Conservation (phyloP, 2,329 filamentous ascomycete genomes). For the Ophiostoma pallidulum region DNA sequence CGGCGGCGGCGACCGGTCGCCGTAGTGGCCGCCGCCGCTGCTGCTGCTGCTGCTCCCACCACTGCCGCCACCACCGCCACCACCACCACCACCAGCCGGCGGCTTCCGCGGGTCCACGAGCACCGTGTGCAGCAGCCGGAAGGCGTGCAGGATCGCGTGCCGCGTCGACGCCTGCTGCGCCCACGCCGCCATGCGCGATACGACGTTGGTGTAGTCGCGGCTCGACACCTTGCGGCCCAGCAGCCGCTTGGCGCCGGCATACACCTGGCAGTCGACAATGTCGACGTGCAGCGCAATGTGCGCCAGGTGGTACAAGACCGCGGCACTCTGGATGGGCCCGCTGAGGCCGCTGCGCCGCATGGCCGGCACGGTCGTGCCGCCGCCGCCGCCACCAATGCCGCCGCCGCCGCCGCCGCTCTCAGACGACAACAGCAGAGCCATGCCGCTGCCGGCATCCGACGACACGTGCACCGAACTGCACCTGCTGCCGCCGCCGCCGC, state of each 20-base stretch:
- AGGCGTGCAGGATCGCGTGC: slow-evolving; percentile 75
- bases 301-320: slow-evolving; percentile 74
- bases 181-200: slow-evolving; percentile 71
- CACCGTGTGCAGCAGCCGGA: slow-evolving; percentile 70
- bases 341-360: slow-evolving; percentile 41
- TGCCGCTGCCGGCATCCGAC: neutral
- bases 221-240: slow-evolving; percentile 65
- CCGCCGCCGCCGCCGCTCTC: neutral
- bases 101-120: slow-evolving; percentile 48
- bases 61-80: neutral
- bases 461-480: neutral
- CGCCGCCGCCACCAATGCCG: neutral
- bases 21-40: neutral
- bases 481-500: slow-evolving; percentile 22
- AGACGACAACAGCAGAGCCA: slow-evolving; percentile 3
- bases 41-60: neutral
- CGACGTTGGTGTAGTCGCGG: slow-evolving; percentile 63
- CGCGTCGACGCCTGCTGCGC: slow-evolving; percentile 63
- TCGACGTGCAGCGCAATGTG: slow-evolving; percentile 86
- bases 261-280: slow-evolving; percentile 83
- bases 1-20: slow-evolving; percentile 25
- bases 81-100: neutral
- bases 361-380: slow-evolving; percentile 23
- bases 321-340: slow-evolving; percentile 65
- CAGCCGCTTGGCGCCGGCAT: slow-evolving; percentile 66